Evolutionary conservation across 305 asterid genomes (phyloP), one percentile per base, ranked within the genome.

Genomic region (Euphrasia arctica): DNA sequence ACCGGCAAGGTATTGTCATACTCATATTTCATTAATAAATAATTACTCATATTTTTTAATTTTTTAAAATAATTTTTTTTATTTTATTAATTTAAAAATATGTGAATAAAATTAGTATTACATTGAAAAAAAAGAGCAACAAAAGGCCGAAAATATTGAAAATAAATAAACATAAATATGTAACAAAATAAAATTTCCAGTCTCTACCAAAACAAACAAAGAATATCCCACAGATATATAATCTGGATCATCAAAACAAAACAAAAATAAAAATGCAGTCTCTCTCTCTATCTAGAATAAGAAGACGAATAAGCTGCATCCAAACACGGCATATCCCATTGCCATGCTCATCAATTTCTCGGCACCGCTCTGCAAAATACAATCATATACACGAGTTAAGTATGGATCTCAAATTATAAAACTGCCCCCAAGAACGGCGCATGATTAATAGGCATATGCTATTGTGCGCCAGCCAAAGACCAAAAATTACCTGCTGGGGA

Each of bases 331-430:
- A 77, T 64, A 75, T 62, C 79, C 95, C 75, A 82, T 9, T 51
- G 67, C 73, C 80, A 85, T 66, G 74, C 86, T 74, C 49, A 74
- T 74, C 89, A 82, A 65, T 73, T 75, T 73, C 79, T 70, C 89
- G 62, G 85, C 96, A 50, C 88, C 96, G 69, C 87, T 84, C 95
- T 88, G 96, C 82, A 75, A 31, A 12, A 11, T 18, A 47, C 43
- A 29, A 15, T 12, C 18, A 48, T 1, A 18, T 18, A 18, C 22
- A 18, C 22, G 22, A 18, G 22, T 18, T 18, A 18, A 18, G 22
- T 18, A 18, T 18, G 22, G 22, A 49, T 49, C 49, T 43, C 14
- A 43, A 45, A 43, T 43, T 34, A 34, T 8, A 4, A 34, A 34
- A 5, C 7, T 34, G 41, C 41, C 41, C 41, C 8, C 7, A 5